Conservation (phyloP, 495 filamentous ascomycete genomes). For the Talaromyces ruber region DNA sequence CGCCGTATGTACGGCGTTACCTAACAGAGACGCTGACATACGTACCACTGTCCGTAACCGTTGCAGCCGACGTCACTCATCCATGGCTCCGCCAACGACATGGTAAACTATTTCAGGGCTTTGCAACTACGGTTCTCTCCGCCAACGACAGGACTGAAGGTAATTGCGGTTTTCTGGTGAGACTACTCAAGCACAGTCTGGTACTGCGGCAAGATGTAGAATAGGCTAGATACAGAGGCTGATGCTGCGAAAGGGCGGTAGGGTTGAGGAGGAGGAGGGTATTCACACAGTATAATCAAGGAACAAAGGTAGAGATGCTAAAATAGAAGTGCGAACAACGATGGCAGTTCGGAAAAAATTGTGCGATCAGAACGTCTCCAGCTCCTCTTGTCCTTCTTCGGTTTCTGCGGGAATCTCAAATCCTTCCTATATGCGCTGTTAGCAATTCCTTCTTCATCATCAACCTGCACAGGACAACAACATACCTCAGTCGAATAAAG, state of each 20-base stretch:
- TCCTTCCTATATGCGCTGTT: constrained; percentile 30
- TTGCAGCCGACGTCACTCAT: not conserved
- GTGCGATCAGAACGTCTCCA: constrained; percentile 41
- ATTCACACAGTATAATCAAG: not conserved
- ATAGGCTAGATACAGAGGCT: not conserved
- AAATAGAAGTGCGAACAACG: not conserved
- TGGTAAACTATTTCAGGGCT: not conserved
- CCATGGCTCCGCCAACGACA: not conserved
- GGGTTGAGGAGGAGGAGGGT: not conserved
- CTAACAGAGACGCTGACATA: not conserved
- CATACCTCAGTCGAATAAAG: constrained; percentile 90
- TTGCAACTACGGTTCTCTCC: not conserved
- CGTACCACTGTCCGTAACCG: not conserved
- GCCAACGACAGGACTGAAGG: not conserved
- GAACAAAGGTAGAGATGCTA: not conserved
- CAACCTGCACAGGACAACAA: not conserved
- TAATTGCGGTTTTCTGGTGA: not conserved
- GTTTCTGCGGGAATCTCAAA: constrained; percentile 41
- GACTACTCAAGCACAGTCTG: not conserved
- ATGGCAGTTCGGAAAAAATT: not conserved
- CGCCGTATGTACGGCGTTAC: not conserved
- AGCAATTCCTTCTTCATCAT: not conserved
- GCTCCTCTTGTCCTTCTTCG: constrained; percentile 25
- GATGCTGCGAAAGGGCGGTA: not conserved
- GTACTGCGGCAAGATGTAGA: not conserved